Percentiles rank a stretch among this genome's conserved stretches.
These are phyloP conservation scores for Septoria linicola DNA, from an alignment of 2,329 filamentous ascomycete species.

Conservation along the genomic window DNA sequence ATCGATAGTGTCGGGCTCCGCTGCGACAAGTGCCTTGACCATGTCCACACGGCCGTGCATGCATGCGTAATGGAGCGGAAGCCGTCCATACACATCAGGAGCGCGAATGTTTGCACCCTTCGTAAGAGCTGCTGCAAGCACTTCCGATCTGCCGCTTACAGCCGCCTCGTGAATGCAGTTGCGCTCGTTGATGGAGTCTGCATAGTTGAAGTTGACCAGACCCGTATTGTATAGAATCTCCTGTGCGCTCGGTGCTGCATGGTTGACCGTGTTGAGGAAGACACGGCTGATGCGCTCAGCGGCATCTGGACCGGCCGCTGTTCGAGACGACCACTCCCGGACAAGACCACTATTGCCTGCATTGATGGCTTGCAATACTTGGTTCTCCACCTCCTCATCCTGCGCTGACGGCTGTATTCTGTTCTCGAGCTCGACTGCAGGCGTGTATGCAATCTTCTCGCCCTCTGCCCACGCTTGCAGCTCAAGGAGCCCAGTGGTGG, in stretches of 20 bases:
- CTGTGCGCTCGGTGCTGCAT: slow-evolving; percentile 75
- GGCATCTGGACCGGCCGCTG: slow-evolving; percentile 61
- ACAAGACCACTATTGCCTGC: slow-evolving; percentile 75
- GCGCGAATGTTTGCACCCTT: slow-evolving; percentile 73
- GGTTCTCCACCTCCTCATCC: slow-evolving; percentile 85
- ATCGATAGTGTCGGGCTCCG: slow-evolving; percentile 72
- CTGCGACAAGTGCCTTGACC: slow-evolving; percentile 33
- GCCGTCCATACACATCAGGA: slow-evolving; percentile 89
- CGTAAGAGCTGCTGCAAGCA: slow-evolving; percentile 72
- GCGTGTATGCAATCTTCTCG: slow-evolving; percentile 73
- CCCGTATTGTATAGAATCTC: slow-evolving; percentile 74
- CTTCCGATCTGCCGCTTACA: slow-evolving; percentile 81
- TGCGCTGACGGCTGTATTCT: slow-evolving; percentile 55
- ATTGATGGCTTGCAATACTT: slow-evolving; percentile 83
- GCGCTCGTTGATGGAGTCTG: slow-evolving; percentile 96
- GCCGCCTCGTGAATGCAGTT: slow-evolving; percentile 97
- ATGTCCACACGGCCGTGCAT: slow-evolving; percentile 81
- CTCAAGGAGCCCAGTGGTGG: slow-evolving; percentile 92
- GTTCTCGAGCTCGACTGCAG: slow-evolving; percentile 37
- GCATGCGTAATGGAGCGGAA: slow-evolving; percentile 92
- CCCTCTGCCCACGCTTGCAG: slow-evolving; percentile 96
- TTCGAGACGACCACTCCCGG: slow-evolving; percentile 74
- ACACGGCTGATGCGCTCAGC: slow-evolving; percentile 81
- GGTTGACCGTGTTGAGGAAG: slow-evolving; percentile 85
- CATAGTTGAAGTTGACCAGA: slow-evolving; percentile 84